These are phyloP conservation scores for Marasmius sp. DNA, from an alignment of 1,284 basidiomycete species.

Conservation along the genomic window DNA sequence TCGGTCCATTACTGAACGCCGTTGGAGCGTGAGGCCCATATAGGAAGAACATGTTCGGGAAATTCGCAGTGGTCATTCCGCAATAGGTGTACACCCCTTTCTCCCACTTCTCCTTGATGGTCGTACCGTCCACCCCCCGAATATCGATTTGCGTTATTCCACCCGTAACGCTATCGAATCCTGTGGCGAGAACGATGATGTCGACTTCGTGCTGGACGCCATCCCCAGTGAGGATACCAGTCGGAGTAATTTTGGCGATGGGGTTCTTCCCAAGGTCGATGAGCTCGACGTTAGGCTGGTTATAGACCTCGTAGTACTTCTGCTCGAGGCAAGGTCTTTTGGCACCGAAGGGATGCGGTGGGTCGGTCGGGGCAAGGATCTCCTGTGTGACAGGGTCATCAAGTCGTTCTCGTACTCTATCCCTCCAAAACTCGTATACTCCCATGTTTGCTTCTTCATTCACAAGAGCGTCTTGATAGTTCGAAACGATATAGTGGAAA, in stretches of 20 bases:
- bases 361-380: conserved; percentile 21
- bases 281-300: conserved; percentile 24
- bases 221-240: conserved; percentile 20
- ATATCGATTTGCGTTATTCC: conserved; percentile 24
- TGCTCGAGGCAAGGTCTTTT: conserved; percentile 22
- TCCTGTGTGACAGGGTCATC: conserved; percentile 20
- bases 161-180: conserved; percentile 26
- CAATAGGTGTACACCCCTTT: conserved; percentile 22
- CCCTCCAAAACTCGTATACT: conserved; percentile 25
- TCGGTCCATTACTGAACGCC: conserved; percentile 23
- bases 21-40: conserved; percentile 25
- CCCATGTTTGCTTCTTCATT: conserved; percentile 20
- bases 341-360: conserved; percentile 21
- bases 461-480: conserved; percentile 17
- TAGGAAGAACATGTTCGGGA: conserved; percentile 27
- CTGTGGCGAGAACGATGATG: conserved; percentile 24
- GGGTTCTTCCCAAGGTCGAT: conserved; percentile 21
- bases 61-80: conserved; percentile 18
- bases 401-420: conserved; percentile 21
- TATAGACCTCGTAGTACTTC: conserved; percentile 24
- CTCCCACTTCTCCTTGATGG: conserved; percentile 24
- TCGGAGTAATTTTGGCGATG: conserved; percentile 19
- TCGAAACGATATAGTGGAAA: conserved; percentile 19
- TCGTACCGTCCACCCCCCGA: conserved; percentile 16
- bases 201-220: conserved; percentile 23